A percentile compares a stretch with the other conserved stretches of the same genome.
Evolutionary conservation across 352 stramenopile genomes (phyloP).

Genomic region (Phytophthora brassicae): DNA sequence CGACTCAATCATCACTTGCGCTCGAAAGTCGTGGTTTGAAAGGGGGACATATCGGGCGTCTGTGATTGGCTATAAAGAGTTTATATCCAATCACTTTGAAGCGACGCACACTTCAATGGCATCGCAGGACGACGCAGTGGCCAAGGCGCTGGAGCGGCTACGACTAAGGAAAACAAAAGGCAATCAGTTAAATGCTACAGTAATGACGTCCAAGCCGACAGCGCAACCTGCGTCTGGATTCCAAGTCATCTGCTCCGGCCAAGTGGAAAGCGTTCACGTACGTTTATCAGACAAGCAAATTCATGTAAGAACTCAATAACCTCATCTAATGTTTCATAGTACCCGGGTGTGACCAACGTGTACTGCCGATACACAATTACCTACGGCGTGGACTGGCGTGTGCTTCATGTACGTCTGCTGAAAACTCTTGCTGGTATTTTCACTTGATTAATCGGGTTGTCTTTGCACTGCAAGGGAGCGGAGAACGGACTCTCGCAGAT

Average conservation of each 20-base stretch:
- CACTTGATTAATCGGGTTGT: background rate
- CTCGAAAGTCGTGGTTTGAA: constrained; percentile 18
- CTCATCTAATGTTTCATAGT: too few species aligned
- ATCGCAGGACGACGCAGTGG: constrained; percentile 21
- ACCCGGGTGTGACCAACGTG: constrained; percentile 78
- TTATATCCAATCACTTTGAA: too few species aligned
- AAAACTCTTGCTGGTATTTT: background rate
- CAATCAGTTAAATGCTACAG: background rate
- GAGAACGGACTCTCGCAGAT: constrained; percentile 90
- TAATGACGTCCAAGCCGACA: constrained; percentile 3
- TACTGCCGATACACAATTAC: constrained; percentile 93
- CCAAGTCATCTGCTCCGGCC: constrained; percentile 60
- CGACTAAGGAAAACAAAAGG: constrained; percentile 8
- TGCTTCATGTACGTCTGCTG: constrained; percentile 69
- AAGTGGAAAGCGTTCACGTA: constrained; percentile 63
- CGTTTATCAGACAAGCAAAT: constrained; percentile 15
- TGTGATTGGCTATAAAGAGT: too few species aligned
- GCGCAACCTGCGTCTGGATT: constrained; percentile 41
- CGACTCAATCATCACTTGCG: constrained; percentile 33
- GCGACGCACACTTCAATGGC: constrained; percentile 22
- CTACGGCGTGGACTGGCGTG: constrained; percentile 92
- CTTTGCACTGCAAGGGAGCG: constrained; percentile 41
- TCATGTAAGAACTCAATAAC: too few species aligned
- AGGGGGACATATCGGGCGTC: too few species aligned
- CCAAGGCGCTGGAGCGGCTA: constrained; percentile 27